These are phyloP conservation scores for Rubia balearica DNA, from an alignment of 305 asterid species.

Conservation along the genomic window DNA sequence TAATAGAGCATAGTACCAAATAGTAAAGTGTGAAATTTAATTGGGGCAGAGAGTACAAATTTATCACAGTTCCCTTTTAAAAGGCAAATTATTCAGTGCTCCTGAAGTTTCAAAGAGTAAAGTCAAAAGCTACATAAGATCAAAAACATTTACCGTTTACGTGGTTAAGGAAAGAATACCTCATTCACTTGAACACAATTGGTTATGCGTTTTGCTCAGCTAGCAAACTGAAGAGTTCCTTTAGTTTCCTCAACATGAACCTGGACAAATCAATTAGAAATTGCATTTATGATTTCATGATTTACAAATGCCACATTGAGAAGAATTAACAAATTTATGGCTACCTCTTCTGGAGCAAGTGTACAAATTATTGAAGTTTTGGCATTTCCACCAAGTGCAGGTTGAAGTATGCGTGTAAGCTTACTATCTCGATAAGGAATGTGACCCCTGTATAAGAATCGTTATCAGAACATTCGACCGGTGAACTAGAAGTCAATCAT, in stretches of 20 bases:
- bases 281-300: conserved; percentile 14
- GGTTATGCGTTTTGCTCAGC: conserved; percentile 93
- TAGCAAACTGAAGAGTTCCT: conserved; percentile 97
- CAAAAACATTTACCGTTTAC: not conserved
- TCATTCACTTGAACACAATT: conserved; percentile 98
- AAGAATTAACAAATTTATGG: conserved; percentile 12
- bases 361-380: conserved; percentile 96
- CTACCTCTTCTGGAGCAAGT: conserved; percentile 95
- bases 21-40: no score
- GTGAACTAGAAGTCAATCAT: conserved; percentile 18
- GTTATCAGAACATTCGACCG: conserved; percentile 6
- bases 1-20: no score
- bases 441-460: conserved; percentile 58
- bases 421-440: conserved; percentile 98
- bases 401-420: conserved; percentile 97
- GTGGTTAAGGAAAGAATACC: conserved; percentile 37
- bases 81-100: not conserved
- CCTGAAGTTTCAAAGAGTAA: not conserved
- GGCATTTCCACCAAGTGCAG: conserved; percentile 98
- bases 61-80: not conserved
- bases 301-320: conserved; percentile 14
- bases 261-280: conserved; percentile 29
- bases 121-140: not conserved
- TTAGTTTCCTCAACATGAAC: conserved; percentile 83
- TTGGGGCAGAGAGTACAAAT: no score